Percentiles rank a stretch among this genome's conserved stretches.
These are phyloP conservation scores for Leucocoprinus sp. DNA, from an alignment of 768 basidiomycete species.

Conservation along the genomic window DNA sequence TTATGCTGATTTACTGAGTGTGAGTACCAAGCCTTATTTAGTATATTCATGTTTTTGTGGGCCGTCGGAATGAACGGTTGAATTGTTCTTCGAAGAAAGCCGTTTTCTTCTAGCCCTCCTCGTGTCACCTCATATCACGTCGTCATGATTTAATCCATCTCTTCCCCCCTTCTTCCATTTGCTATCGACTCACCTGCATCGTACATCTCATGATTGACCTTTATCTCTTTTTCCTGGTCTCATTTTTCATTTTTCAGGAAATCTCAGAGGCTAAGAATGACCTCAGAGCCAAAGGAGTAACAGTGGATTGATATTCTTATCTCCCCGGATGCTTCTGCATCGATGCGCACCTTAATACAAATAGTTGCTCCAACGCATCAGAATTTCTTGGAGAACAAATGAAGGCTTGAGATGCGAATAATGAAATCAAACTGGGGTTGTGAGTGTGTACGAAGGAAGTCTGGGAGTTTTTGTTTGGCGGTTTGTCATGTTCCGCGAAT, in stretches of 20 bases:
- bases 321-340: no score
- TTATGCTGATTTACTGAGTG: conserved; percentile 58
- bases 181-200: conserved; percentile 2
- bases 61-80: no score
- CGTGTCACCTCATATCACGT: background rate
- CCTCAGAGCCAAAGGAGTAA: conserved; percentile 49
- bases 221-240: background rate
- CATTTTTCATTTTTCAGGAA: conserved; percentile 36
- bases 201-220: background rate
- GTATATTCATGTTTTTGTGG: conserved; percentile 4
- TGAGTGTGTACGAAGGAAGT: conserved; percentile 6
- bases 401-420: conserved; percentile 2
- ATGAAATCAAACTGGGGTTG: conserved; percentile 4
- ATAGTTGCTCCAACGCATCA: no score
- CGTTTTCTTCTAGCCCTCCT: background rate
- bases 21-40: conserved; percentile 25
- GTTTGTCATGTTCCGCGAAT: background rate
- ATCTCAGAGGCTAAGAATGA: conserved; percentile 47
- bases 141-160: conserved; percentile 2
- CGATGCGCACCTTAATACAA: background rate
- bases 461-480: background rate
- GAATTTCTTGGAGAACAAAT: conserved; percentile 8
- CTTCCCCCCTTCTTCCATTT: no score
- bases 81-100: no score
- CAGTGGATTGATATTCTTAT: conserved; percentile 40